phyloP scores from a whole-genome alignment of 768 basidiomycete genomes.

The Leccinum sublutescens region DNA sequence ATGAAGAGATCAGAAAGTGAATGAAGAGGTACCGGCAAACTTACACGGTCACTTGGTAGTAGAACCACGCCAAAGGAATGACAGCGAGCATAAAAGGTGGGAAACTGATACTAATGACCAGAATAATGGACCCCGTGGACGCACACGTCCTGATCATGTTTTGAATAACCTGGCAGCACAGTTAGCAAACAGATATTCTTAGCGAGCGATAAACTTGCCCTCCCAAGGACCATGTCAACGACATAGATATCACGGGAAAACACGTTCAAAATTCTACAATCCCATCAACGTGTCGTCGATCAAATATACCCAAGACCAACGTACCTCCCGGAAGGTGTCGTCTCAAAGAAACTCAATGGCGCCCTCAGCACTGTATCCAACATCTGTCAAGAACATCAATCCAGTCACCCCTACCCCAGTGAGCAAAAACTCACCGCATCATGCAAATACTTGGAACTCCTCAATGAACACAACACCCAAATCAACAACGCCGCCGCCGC shows the following conservation, averaged over 20 bases:
- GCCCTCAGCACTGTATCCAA: constrained; percentile 75
- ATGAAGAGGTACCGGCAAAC: constrained; percentile 17
- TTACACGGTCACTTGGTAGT: constrained; percentile 76
- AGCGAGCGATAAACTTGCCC: constrained; percentile 34
- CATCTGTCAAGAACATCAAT: constrained; percentile 50
- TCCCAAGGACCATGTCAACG: constrained; percentile 78
- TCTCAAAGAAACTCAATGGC: constrained; percentile 86
- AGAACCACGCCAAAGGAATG: constrained; percentile 76
- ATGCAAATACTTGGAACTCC: constrained; percentile 73
- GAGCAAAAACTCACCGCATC: constrained; percentile 52
- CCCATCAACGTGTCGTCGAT: background rate
- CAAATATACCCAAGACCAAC: constrained; percentile 5
- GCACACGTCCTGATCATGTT: constrained; percentile 65
- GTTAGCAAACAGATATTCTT: background rate
- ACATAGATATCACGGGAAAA: constrained; percentile 89
- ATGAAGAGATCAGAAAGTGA: background rate
- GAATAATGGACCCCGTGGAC: constrained; percentile 54
- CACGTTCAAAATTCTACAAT: constrained; percentile 73
- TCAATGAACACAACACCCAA: constrained; percentile 74
- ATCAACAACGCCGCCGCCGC: constrained; percentile 62
- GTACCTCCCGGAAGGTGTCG: constrained; percentile 81
- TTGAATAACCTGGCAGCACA: constrained; percentile 50
- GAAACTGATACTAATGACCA: constrained; percentile 79
- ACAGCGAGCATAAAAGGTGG: constrained; percentile 78
- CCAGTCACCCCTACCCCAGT: background rate